phyloP scores from a whole-genome alignment of 768 basidiomycete species.

The Mycena albidolilacea region DNA sequence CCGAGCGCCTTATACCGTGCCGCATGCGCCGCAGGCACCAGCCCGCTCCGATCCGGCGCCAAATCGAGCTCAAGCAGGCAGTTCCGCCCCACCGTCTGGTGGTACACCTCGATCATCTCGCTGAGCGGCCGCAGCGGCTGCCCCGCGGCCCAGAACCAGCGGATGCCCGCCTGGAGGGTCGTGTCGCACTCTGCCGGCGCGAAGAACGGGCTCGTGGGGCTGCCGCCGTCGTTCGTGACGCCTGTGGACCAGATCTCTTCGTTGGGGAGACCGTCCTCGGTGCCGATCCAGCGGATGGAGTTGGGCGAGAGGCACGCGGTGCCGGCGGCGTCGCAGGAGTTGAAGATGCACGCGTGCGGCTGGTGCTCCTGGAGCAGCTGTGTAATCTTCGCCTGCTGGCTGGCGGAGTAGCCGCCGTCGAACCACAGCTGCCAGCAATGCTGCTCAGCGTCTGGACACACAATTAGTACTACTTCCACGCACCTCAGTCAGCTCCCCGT shows the following conservation, averaged over 20 bases:
- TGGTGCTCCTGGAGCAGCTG: slow-evolving; percentile 30
- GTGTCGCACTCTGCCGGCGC: slow-evolving; percentile 33
- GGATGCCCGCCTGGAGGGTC: slow-evolving; percentile 28
- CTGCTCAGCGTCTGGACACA: slow-evolving; percentile 4
- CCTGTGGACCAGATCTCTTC: slow-evolving; percentile 34
- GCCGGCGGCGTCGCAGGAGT: slow-evolving; percentile 27
- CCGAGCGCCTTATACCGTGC: slow-evolving; percentile 33
- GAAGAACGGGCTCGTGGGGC: slow-evolving; percentile 30
- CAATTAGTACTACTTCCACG: slow-evolving; percentile 15
- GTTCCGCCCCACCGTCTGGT: slow-evolving; percentile 32
- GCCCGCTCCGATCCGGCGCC: slow-evolving; percentile 32
- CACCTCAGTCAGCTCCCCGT: slow-evolving; percentile 28
- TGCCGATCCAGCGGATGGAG: slow-evolving; percentile 33
- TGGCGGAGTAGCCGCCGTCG: slow-evolving; percentile 32
- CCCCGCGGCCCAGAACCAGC: slow-evolving; percentile 30
- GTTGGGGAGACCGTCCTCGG: slow-evolving; percentile 30
- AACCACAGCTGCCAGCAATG: slow-evolving; percentile 26
- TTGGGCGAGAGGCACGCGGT: slow-evolving; percentile 32
- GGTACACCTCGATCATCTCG: slow-evolving; percentile 33
- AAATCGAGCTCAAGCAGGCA: slow-evolving; percentile 32
- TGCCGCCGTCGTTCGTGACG: slow-evolving; percentile 33
- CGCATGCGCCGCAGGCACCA: slow-evolving; percentile 26
- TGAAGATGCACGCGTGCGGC: slow-evolving; percentile 34
- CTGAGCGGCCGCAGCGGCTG: slow-evolving; percentile 23
- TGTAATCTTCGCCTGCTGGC: slow-evolving; percentile 29